Evolutionary conservation across 2,329 filamentous ascomycete genomes (phyloP).

Genomic region (Orbilia javanica): DNA sequence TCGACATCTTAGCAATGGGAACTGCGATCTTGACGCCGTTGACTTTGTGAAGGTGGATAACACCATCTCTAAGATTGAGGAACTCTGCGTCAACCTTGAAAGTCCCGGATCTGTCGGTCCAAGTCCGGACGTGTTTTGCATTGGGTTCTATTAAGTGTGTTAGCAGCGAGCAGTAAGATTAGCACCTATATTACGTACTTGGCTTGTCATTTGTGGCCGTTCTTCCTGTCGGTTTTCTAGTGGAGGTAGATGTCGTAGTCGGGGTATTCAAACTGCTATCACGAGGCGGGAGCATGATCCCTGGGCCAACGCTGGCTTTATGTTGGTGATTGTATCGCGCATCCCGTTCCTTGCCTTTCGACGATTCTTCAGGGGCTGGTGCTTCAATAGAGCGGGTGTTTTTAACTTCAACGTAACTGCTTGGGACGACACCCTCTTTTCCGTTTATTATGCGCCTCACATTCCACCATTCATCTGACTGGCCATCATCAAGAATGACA

Average conservation of each 20-base stretch:
- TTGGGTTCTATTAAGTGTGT: conserved; percentile 77
- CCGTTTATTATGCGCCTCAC: conserved; percentile 89
- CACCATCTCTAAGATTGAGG: conserved; percentile 90
- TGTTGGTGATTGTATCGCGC: conserved; percentile 41
- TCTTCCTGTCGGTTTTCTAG: conserved; percentile 37
- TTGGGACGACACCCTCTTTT: conserved; percentile 94
- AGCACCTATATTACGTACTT: conserved; percentile 58
- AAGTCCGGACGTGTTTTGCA: conserved; percentile 82
- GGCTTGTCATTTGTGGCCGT: conserved; percentile 55
- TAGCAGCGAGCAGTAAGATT: conserved; percentile 55
- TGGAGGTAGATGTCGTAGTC: conserved; percentile 31
- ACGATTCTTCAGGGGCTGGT: conserved; percentile 78
- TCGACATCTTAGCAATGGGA: conserved; percentile 93
- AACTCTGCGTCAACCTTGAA: conserved; percentile 99
- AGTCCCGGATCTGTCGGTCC: conserved; percentile 94
- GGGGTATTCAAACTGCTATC: conserved; percentile 77
- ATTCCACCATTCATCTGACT: conserved; percentile 99
- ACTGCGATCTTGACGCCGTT: conserved; percentile 99
- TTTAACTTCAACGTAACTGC: conserved; percentile 92
- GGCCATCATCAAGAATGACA: conserved; percentile 85
- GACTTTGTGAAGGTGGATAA: conserved; percentile 96
- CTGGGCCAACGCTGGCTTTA: conserved; percentile 74
- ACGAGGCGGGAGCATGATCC: conserved; percentile 80
- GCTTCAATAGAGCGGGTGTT: conserved; percentile 26
- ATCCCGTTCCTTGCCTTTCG: conserved; percentile 79